Percentiles rank a stretch among this genome's conserved stretches.
Conservation (phyloP, 306 rosid species). For the Casuarina glauca region DNA sequence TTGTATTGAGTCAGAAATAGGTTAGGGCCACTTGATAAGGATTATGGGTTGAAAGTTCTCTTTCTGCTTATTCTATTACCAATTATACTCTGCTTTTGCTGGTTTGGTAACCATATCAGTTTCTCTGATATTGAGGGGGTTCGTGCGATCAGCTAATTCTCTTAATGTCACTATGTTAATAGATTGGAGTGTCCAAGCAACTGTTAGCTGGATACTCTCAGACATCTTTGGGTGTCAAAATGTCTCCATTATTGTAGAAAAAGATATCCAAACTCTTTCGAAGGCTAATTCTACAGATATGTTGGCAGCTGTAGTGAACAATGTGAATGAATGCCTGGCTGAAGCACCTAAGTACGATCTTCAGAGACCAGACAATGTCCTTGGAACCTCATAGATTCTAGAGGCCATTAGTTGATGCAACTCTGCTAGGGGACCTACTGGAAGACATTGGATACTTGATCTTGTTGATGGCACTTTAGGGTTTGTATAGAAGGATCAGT, state of each 20-base stretch:
- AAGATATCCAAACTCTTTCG: conserved; percentile 78
- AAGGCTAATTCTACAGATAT: conserved; percentile 55
- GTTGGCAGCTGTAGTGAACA: conserved; percentile 59
- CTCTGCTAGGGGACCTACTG: conserved; percentile 68
- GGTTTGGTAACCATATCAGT: not conserved
- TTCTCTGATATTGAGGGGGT: not conserved
- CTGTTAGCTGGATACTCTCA: conserved; percentile 84
- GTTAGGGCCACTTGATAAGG: not conserved
- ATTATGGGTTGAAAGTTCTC: not conserved
- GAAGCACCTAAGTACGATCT: conserved; percentile 80
- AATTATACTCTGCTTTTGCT: not conserved
- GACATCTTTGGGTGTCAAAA: conserved; percentile 66
- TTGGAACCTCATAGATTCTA: conserved; percentile 62
- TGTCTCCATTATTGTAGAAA: conserved; percentile 83
- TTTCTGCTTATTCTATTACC: not conserved
- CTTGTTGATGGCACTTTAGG: conserved; percentile 97
- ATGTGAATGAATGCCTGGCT: conserved; percentile 69
- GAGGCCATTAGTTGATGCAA: conserved; percentile 80
- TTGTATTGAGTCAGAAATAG: not conserved
- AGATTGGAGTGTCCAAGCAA: conserved; percentile 99
- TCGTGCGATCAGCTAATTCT: conserved; percentile 5
- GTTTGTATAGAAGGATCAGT: conserved; percentile 86
- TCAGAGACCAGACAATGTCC: conserved; percentile 52
- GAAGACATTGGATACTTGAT: conserved; percentile 90
- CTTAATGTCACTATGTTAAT: conserved; percentile 30